Evolutionary conservation across 495 filamentous ascomycete species (phyloP), one percentile per base, ranked within the genome.

Genomic region (Daldinia bambusicola): DNA sequence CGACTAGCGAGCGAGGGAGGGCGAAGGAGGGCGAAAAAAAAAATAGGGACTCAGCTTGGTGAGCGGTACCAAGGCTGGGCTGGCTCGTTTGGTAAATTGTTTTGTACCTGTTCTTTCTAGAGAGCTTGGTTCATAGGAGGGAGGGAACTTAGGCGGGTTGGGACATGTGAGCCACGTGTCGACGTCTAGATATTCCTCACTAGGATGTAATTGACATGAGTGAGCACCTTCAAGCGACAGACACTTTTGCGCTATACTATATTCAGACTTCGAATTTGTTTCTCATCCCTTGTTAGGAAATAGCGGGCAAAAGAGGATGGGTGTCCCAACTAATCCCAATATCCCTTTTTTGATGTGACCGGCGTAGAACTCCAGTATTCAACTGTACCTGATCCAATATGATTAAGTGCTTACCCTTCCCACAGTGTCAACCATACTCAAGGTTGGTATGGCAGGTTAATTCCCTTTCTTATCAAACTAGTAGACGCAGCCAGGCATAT

Each of bases 81-180:
- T 61, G 55, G 61, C 26, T 71, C 56, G 60, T 48, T 67, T 67
- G 63, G 64, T 56, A 72, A 51, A 72, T 72, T 72, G 65, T 53
- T 61, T 50, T 56, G 64, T 55, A 20, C 55, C 55, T 67, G 55
- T 61, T 38, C 36, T 26, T 26, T 32, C 36, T 43, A 55, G 64
- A 63, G 9, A 56, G 57, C 18, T 59, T 51, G 59, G 20, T 61
- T 55, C 18, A 57, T 0, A 6, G 60, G 30, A 60, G 50, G 55
- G 40, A 52, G 3, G 6, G 26, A 26, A 26, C 26, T 26, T 43
- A 43, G 31, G 61, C 56, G 43, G 65, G 37, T 55, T 61, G 43
- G 65, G 57, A 40, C 56, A 57, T 66, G 65, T 68, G 64, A 57
- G 68, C 31, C 58, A 58, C 70, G 50, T 55, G 59, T 22, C 56